Base-by-base conservation (phyloP, 176 grass and related monocot genomes). In the Cymbopogon citratus region DNA sequence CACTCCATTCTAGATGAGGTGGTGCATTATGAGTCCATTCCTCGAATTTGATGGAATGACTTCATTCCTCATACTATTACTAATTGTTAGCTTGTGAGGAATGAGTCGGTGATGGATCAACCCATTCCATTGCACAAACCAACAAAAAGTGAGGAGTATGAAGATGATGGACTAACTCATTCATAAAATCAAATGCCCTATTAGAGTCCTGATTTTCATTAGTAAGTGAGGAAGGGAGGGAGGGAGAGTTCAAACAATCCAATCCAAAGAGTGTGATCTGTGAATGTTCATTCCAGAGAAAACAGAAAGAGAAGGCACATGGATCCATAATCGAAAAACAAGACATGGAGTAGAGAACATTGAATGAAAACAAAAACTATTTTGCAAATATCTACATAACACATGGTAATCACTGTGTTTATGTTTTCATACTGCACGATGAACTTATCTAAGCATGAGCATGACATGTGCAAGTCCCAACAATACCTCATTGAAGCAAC, bases 401-500 rank as follows among this genome's bases (percentile, higher is more conserved):
- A 29, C 74, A 66, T 66, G 35, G 67, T 74, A 46, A 67, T 61
- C 25, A 48, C n/a, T 44, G 18, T 57, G 18, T 63, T 63, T 11
- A 27, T 48, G 49, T 67, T 7, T 80, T 29, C 25, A 0, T 68
- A 24, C 8, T 80, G 62, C 46, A 61, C 13, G 31, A 23, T 21
- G 67, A 84, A 62, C 14, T 39, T 75, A 62, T 71, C 52, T 12
- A 43, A 66, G 77, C 60, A 84, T 26, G 14, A 56, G 18, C 81
- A 76, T 69, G 44, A 81, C 13, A 71, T 71, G 26, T 81, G 43
- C 21, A 59, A 77, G 25, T 36, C 35, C 46, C 3, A 41, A 75
- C 66, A 84, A n/a, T 64, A 89, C 40, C 43, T 57, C 34, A 81
- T 75, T 14, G 52, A 66, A 11, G 60, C 36, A 7, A 73, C 29